These are phyloP conservation scores for Trichoderma harzianum DNA, from an alignment of 2,329 filamentous ascomycete species.

Conservation along the genomic window DNA sequence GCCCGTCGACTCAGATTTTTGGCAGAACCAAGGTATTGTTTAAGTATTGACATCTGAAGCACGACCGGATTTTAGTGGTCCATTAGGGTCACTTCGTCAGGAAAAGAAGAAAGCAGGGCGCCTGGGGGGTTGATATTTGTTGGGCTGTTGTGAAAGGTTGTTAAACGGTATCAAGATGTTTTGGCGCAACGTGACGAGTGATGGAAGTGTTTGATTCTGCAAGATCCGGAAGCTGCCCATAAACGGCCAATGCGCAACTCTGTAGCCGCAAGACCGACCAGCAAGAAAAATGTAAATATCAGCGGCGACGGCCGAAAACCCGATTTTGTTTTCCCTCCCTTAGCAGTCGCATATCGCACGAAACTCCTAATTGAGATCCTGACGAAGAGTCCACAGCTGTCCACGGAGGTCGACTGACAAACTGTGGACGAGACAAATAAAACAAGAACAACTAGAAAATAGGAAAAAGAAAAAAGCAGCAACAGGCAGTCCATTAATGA, in stretches of 20 bases:
- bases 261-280: conserved; percentile 38
- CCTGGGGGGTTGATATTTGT: conserved; percentile 34
- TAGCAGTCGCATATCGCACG: conserved; percentile 37
- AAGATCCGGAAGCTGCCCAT: conserved; percentile 39
- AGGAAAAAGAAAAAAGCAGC: conserved; percentile 24
- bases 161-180: conserved; percentile 37
- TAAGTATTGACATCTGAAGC: conserved; percentile 30
- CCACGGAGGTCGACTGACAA: conserved; percentile 29
- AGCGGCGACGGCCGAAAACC: conserved; percentile 35
- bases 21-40: neutral
- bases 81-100: conserved; percentile 33
- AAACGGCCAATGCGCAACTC: conserved; percentile 37
- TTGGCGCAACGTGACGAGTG: conserved; percentile 38
- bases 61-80: conserved; percentile 30
- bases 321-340: conserved; percentile 35
- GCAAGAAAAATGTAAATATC: conserved; percentile 32
- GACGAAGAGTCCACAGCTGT: conserved; percentile 29
- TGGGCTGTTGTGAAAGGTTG: conserved; percentile 31
- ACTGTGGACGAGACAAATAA: conserved; percentile 26
- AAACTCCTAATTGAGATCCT: conserved; percentile 36
- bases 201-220: conserved; percentile 40
- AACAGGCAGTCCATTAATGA: conserved; percentile 28
- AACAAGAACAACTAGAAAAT: conserved; percentile 23
- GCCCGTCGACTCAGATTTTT: conserved; percentile 27
- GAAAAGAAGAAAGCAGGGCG: conserved; percentile 19